Evolutionary conservation across 2,329 filamentous ascomycete genomes (phyloP).

Genomic region (Coniella lustricola): DNA sequence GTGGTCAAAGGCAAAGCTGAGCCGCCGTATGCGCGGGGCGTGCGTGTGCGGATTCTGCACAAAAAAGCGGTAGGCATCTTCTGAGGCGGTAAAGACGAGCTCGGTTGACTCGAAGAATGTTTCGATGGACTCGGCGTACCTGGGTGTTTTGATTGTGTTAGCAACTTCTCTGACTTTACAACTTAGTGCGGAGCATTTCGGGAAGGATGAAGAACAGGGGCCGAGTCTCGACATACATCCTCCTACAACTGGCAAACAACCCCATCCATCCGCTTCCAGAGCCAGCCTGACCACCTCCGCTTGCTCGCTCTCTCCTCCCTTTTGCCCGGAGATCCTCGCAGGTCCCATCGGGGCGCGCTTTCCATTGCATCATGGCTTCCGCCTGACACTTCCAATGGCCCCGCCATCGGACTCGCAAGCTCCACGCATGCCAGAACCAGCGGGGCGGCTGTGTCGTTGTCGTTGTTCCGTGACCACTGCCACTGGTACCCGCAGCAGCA

Average conservation of each 20-base stretch:
- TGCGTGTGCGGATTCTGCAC: slow-evolving; percentile 17
- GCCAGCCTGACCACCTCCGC: too few species aligned
- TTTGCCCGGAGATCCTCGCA: slow-evolving; percentile 4
- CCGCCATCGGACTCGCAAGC: slow-evolving; percentile 20
- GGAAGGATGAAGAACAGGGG: not conserved
- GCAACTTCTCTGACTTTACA: not conserved
- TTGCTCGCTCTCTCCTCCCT: not conserved
- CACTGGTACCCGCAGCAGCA: not conserved
- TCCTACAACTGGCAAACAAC: slow-evolving; percentile 20
- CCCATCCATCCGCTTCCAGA: slow-evolving; percentile 16
- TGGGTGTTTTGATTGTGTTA: slow-evolving; percentile 1
- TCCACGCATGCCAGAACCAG: slow-evolving; percentile 22
- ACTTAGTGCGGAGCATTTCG: too few species aligned
- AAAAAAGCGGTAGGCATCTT: slow-evolving; percentile 21
- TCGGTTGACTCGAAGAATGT: slow-evolving; percentile 21
- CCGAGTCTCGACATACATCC: slow-evolving; percentile 16
- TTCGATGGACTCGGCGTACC: slow-evolving; percentile 19
- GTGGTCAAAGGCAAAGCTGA: slow-evolving; percentile 20
- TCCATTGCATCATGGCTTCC: slow-evolving; percentile 18
- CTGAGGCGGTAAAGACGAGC: slow-evolving; percentile 21
- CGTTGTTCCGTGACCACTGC: not conserved
- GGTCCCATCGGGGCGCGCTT: slow-evolving; percentile 8
- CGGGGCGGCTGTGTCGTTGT: slow-evolving; percentile 13
- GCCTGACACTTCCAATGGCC: slow-evolving; percentile 22
- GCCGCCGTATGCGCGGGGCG: slow-evolving; percentile 13